Percentiles rank a stretch among this genome's conserved stretches.
Evolutionary conservation across 176 grass and related monocot species (phyloP).

Genomic region (Saccharum spontaneum): DNA sequence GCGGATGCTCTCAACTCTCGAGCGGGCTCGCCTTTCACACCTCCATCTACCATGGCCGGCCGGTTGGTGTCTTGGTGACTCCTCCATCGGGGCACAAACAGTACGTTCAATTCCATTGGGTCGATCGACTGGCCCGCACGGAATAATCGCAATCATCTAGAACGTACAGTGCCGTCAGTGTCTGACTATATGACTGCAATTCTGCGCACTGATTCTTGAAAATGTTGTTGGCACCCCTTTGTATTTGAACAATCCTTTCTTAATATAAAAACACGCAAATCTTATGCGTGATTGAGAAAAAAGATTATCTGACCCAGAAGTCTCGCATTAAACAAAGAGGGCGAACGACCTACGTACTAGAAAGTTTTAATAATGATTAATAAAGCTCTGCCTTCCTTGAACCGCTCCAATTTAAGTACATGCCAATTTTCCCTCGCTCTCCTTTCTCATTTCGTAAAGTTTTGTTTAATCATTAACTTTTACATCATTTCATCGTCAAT

Average conservation of each 20-base stretch:
- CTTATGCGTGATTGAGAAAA: too few species aligned
- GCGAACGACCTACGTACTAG: not conserved
- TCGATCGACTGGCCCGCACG: not conserved
- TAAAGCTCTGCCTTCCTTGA: too few species aligned
- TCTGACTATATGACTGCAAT: not conserved
- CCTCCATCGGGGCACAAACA: not conserved
- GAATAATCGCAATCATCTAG: constrained; percentile 9
- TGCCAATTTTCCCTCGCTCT: too few species aligned
- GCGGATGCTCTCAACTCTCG: not conserved
- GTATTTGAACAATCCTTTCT: too few species aligned
- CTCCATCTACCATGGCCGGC: not conserved
- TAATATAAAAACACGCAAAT: too few species aligned
- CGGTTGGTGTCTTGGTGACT: not conserved
- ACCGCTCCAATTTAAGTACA: too few species aligned
- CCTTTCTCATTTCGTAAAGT: too few species aligned
- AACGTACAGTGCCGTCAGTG: not conserved
- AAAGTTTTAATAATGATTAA: not conserved
- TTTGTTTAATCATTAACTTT: too few species aligned
- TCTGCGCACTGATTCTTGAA: not conserved
- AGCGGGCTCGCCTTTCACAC: constrained; percentile 16
- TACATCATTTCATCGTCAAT: too few species aligned
- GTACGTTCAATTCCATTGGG: not conserved
- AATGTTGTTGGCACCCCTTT: too few species aligned
- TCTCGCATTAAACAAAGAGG: not conserved
- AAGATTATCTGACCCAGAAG: not conserved